Conservation (phyloP, 1,284 basidiomycete genomes). For the Xerocomus amazonicus region DNA sequence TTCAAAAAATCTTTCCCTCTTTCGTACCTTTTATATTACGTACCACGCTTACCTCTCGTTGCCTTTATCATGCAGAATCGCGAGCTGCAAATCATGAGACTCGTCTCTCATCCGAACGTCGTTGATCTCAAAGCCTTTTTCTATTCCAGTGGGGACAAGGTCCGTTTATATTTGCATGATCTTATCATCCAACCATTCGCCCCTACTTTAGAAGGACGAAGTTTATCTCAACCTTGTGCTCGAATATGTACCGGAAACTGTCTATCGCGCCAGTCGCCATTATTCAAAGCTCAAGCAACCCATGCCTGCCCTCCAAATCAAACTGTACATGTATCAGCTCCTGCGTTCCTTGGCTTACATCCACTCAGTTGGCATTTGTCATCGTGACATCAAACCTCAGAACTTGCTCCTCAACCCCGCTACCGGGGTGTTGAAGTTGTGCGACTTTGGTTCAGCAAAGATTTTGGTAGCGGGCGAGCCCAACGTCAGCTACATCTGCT, state of each 20-base stretch:
- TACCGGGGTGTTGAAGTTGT: slow-evolving; percentile 95
- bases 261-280: slow-evolving; percentile 97
- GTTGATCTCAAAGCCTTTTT: slow-evolving; percentile 98
- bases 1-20: not conserved
- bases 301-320: slow-evolving; percentile 99
- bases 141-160: slow-evolving; percentile 99
- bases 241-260: slow-evolving; percentile 99
- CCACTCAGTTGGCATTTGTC: slow-evolving; percentile 96
- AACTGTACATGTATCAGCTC: slow-evolving; percentile 97
- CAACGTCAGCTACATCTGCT: slow-evolving; percentile 99
- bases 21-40: slow-evolving; percentile 2
- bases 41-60: slow-evolving; percentile 7
- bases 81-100: slow-evolving; percentile 99
- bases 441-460: slow-evolving; percentile 99
- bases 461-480: slow-evolving; percentile 97
- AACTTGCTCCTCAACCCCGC: slow-evolving; percentile 96
- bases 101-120: slow-evolving; percentile 96
- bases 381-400: slow-evolving; percentile 99
- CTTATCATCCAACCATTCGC: slow-evolving; percentile 7
- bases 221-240: slow-evolving; percentile 99
- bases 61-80: slow-evolving; percentile 70
- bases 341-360: slow-evolving; percentile 97
- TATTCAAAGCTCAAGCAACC: slow-evolving; percentile 99
- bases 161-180: slow-evolving; percentile 33
- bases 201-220: slow-evolving; percentile 83